Evolutionary conservation across 2,329 filamentous ascomycete species (phyloP).

Genomic region (Fusarium mundagurra): DNA sequence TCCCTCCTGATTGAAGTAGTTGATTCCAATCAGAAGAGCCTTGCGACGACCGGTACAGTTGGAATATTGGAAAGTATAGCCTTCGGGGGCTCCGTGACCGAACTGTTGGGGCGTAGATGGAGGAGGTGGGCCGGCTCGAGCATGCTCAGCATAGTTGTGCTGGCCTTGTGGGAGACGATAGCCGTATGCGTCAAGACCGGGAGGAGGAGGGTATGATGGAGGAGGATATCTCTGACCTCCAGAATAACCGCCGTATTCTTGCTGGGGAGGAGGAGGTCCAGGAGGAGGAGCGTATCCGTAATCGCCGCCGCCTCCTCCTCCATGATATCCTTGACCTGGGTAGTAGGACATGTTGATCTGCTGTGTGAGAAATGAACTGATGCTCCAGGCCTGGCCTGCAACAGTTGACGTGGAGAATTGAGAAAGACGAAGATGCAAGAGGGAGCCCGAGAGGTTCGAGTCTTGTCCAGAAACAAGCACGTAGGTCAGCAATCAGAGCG

Average conservation of each 20-base stretch:
- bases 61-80: conserved; percentile 80
- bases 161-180: conserved; percentile 51
- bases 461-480: conserved; percentile 8
- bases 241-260: conserved; percentile 28
- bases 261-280: conserved; percentile 42
- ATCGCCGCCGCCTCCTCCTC: conserved; percentile 50
- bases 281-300: conserved; percentile 43
- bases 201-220: conserved; percentile 53
- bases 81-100: conserved; percentile 73
- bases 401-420: background rate
- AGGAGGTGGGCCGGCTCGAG: conserved; percentile 53
- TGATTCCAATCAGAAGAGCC: conserved; percentile 81
- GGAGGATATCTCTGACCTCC: conserved; percentile 44
- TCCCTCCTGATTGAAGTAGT: conserved; percentile 78
- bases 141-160: conserved; percentile 42
- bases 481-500: conserved; percentile 8
- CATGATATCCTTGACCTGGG: conserved; percentile 54
- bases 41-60: conserved; percentile 78
- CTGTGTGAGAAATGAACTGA: conserved; percentile 3
- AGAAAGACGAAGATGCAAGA: conserved; percentile 16
- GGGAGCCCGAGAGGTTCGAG: conserved; percentile 14
- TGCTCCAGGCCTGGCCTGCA: conserved; percentile 1
- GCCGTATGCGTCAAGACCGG: conserved; percentile 57
- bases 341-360: conserved; percentile 51
- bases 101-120: conserved; percentile 65